Evolutionary conservation across 352 stramenopile genomes (phyloP).

Genomic region (Phytophthora syringae): DNA sequence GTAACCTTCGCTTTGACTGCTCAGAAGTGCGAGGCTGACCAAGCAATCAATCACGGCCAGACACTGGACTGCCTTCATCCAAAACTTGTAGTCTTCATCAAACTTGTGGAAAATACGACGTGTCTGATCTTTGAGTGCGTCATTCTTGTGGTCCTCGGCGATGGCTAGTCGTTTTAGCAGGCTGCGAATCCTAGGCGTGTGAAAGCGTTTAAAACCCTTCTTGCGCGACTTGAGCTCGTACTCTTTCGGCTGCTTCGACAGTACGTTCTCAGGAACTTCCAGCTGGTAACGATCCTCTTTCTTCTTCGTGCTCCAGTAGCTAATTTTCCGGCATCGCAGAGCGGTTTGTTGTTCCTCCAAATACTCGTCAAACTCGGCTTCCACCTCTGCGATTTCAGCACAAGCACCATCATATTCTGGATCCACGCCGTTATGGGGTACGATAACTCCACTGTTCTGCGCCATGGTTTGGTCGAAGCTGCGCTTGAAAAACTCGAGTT

Average conservation of each 20-base stretch:
- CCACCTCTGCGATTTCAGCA: conserved; percentile 86
- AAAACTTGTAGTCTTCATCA: conserved; percentile 93
- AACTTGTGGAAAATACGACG: conserved; percentile 97
- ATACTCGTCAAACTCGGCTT: conserved; percentile 93
- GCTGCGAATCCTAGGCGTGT: conserved; percentile 87
- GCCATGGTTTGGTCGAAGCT: conserved; percentile 97
- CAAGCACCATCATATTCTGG: conserved; percentile 93
- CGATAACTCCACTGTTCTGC: conserved; percentile 91
- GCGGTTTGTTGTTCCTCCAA: conserved; percentile 75
- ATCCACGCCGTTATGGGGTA: conserved; percentile 94
- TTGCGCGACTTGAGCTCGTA: conserved; percentile 94
- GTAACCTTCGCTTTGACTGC: conserved; percentile 93
- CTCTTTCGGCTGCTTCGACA: conserved; percentile 92
- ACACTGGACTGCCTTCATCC: conserved; percentile 93
- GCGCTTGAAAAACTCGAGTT: conserved; percentile 95
- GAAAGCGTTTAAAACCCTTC: conserved; percentile 94
- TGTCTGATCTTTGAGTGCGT: conserved; percentile 90
- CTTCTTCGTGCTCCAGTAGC: conserved; percentile 95
- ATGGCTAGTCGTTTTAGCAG: conserved; percentile 75
- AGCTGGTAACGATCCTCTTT: conserved; percentile 96
- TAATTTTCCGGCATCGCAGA: conserved; percentile 86
- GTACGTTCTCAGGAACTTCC: conserved; percentile 88
- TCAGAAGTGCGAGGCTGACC: conserved; percentile 94
- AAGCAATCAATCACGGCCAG: conserved; percentile 96
- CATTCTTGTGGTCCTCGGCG: conserved; percentile 83